Base-by-base conservation (phyloP, 73 alveolate species). In the Paramecium tetraurelia region DNA sequence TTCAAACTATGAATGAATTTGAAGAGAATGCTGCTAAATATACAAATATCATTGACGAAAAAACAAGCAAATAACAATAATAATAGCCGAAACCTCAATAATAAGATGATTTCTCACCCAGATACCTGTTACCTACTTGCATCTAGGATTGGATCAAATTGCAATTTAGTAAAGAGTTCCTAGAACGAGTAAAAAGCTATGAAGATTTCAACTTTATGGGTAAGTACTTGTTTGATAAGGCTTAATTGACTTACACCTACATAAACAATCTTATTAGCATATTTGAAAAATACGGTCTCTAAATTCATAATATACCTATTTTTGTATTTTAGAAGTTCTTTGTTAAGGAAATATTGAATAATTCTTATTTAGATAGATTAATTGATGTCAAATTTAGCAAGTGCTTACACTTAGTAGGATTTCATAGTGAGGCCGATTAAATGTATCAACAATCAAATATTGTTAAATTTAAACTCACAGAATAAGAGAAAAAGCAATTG, bases 201-300 rank as follows among this genome's bases (percentile, higher is more conserved):
- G 94, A 89, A 46, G 94, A 89, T 29, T 89, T 70, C 27, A 43
- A 77, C 24, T 89, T 89, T 70, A 89, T 89, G 94, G 94, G 94
- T 9, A 89, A 89, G 29, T 89, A 40, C 85, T 59, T 89, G 6
- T 89, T 89, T 44, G 94, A 89, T 24, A 89, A 89, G 18, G 94
- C 94, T 11, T 77, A 89, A 43, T 77, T 89, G 27, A 89, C 94
- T 40, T 89, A 70, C 27, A 89, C 94, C 12, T 89, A 89, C 29
- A 83, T 89, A 16, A 89, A 89, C 31, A 41, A 89, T 50, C 71
- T 89, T 36, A 53, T 89, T 7, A 11, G 43, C 27, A 59, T 89
- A 12, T 89, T 89, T 89, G 89, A 89, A 89, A 70, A 58, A 41
- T 77, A 63, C 29, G 94, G 94, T 5, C 41, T 89, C 31, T 48